Evolutionary conservation across 164 flowering plant species (phyloP), one percentile per base, ranked within the genome.

Genomic region (Chimonanthus salicifolius): DNA sequence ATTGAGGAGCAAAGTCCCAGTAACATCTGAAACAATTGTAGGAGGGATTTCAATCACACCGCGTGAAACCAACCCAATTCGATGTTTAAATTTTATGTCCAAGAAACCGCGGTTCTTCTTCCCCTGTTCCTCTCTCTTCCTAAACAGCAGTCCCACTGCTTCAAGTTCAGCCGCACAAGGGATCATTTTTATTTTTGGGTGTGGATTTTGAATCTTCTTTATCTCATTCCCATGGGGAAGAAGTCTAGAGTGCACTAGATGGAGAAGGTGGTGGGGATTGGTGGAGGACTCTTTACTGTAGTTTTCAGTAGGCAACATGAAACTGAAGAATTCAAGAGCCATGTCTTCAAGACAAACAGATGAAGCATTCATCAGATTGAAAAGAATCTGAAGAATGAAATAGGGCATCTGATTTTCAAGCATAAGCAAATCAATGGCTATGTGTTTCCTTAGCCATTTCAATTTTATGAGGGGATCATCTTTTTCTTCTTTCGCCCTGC

Each of bases 1-100:
- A 94, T 91, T 1, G 91, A 80, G 91, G 91, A 3, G 90, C 80
- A 0, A 97, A 90, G 70, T 80, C 87, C 0, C 94, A 92, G 67
- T 91, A 33, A 33, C 33, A 33, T 33, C 33, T 33, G 33, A 33
- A 33, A 33, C 33, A 33, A 33, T 33, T 33, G 93, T 66, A 91
- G 94, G 65, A 93, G 85, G 66, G 90, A 72, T 5, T 91, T 85
- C 64, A 90, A 72, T 3, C 94, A 97, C 9, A 93, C 83, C 16
- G 70, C 49, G 6, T 89, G 82, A 11, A 84, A 62, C 11, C 93
- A 96, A 45, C 83, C 76, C 51, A 33, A 33, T 33, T 33, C 33
- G 33, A 1, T 33, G 33, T 33, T 80, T 62, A 83, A 91, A 91
- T 62, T 85, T 84, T 1, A 93, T 74, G 43, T 93, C 93, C 96